Conservation (phyloP, 1,139 yeast species). For the Lodderomyces margitis region DNA sequence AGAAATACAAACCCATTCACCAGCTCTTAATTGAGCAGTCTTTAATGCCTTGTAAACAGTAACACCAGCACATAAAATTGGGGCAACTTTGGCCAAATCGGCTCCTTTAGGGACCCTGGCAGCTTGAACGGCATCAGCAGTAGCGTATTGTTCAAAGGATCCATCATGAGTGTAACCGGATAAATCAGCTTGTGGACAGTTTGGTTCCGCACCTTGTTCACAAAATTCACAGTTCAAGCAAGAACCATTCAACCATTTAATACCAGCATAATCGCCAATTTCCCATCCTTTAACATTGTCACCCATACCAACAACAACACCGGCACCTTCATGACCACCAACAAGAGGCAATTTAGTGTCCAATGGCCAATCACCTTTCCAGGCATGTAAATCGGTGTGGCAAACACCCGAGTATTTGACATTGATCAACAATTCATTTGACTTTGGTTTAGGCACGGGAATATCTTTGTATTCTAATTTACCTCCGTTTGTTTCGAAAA, state of each 20-base stretch:
- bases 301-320: conserved; percentile 72
- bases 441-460: conserved; percentile 66
- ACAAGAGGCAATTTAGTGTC: conserved; percentile 66
- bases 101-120: conserved; percentile 70
- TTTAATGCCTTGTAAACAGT: conserved; percentile 78
- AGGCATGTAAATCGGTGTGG: conserved; percentile 77
- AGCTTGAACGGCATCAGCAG: conserved; percentile 85
- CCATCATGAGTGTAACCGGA: conserved; percentile 82
- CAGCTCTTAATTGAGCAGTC: conserved; percentile 61
- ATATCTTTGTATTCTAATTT: conserved; percentile 58
- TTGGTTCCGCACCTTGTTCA: conserved; percentile 61
- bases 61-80: conserved; percentile 80
- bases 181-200: conserved; percentile 64
- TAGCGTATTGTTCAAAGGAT: conserved; percentile 76
- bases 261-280: conserved; percentile 71
- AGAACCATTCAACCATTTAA: conserved; percentile 74
- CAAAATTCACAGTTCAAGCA: conserved; percentile 71
- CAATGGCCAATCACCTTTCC: conserved; percentile 81
- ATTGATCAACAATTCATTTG: conserved; percentile 64
- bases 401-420: conserved; percentile 78
- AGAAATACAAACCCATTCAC: conserved; percentile 75
- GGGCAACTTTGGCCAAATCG: conserved; percentile 73
- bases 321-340: conserved; percentile 87
- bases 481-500: conserved; percentile 39
- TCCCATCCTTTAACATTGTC: conserved; percentile 65